Conservation (phyloP, 2,329 filamentous ascomycete species). For the Capronia coronata region DNA sequence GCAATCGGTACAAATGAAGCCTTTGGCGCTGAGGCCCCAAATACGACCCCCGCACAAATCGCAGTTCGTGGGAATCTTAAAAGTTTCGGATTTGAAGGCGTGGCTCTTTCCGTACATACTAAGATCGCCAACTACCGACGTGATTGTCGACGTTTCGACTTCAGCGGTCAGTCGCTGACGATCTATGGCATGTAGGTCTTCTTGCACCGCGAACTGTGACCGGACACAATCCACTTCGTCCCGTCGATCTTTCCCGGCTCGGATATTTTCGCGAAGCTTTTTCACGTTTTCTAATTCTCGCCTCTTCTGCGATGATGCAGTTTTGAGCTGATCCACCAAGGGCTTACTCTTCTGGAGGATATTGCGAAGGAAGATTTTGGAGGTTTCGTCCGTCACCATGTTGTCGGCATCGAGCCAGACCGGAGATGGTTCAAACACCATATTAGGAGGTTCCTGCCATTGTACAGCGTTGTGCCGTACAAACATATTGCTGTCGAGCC, state of each 20-base stretch:
- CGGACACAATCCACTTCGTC: slow-evolving; percentile 82
- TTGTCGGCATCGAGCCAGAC: slow-evolving; percentile 91
- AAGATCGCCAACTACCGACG: slow-evolving; percentile 82
- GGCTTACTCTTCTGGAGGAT: slow-evolving; percentile 84
- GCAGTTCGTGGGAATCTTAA: slow-evolving; percentile 98
- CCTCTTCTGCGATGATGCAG: slow-evolving; percentile 78
- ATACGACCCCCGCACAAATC: slow-evolving; percentile 94
- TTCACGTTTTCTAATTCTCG: slow-evolving; percentile 76
- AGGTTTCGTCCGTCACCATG: slow-evolving; percentile 79
- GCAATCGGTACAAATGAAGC: slow-evolving; percentile 91
- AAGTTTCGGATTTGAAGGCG: slow-evolving; percentile 97
- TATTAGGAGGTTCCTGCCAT: slow-evolving; percentile 78
- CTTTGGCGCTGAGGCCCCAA: slow-evolving; percentile 94
- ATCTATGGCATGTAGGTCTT: slow-evolving; percentile 76
- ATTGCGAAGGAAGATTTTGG: slow-evolving; percentile 87
- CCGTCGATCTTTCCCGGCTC: slow-evolving; percentile 77
- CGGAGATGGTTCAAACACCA: slow-evolving; percentile 85
- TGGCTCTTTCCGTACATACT: slow-evolving; percentile 90
- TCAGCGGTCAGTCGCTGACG: slow-evolving; percentile 79
- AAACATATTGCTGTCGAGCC: slow-evolving; percentile 97
- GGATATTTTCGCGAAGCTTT: slow-evolving; percentile 64
- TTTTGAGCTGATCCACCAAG: slow-evolving; percentile 69
- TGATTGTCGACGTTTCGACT: slow-evolving; percentile 88
- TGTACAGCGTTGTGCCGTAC: slow-evolving; percentile 78
- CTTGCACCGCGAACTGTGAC: slow-evolving; percentile 76